These are phyloP conservation scores for Erodium texanum DNA, from an alignment of 441 rosid genomes.

Conservation along the genomic window DNA sequence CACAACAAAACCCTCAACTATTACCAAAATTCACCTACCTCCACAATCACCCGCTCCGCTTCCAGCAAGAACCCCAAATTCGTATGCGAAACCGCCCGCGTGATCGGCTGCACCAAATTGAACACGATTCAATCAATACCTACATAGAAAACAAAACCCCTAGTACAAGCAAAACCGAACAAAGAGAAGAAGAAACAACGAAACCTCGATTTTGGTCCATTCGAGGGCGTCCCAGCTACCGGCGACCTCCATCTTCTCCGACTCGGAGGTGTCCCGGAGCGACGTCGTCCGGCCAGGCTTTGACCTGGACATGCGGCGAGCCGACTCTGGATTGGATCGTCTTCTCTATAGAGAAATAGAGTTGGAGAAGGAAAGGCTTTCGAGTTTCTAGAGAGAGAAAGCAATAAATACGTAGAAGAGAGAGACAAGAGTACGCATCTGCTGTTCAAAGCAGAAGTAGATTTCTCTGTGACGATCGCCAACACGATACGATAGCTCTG, in stretches of 20 bases:
- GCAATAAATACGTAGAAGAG: too few species aligned
- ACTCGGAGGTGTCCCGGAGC: conserved; percentile 37
- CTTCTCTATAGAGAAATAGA: conserved; percentile 8
- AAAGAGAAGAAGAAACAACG: neutral
- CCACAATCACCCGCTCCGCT: conserved; percentile 47
- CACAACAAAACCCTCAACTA: too few species aligned
- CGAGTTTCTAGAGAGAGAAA: too few species aligned
- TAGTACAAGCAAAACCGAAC: conserved; percentile 14
- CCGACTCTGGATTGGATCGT: neutral
- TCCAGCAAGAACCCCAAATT: conserved; percentile 66
- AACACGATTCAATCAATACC: conserved; percentile 1
- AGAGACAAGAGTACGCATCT: neutral
- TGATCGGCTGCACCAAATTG: conserved; percentile 29
- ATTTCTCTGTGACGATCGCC: neutral
- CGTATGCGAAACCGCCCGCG: conserved; percentile 42
- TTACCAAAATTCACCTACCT: conserved; percentile 31
- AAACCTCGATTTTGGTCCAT: conserved; percentile 78
- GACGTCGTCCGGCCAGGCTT: conserved; percentile 42
- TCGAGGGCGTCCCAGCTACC: conserved; percentile 84
- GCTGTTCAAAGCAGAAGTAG: neutral
- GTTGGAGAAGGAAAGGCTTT: neutral
- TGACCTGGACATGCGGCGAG: conserved; percentile 38
- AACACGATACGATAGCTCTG: neutral
- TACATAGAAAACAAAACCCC: conserved; percentile 3
- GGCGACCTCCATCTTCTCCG: conserved; percentile 61